Base-by-base conservation (phyloP, 768 basidiomycete species). In the Leccinum obscurum region DNA sequence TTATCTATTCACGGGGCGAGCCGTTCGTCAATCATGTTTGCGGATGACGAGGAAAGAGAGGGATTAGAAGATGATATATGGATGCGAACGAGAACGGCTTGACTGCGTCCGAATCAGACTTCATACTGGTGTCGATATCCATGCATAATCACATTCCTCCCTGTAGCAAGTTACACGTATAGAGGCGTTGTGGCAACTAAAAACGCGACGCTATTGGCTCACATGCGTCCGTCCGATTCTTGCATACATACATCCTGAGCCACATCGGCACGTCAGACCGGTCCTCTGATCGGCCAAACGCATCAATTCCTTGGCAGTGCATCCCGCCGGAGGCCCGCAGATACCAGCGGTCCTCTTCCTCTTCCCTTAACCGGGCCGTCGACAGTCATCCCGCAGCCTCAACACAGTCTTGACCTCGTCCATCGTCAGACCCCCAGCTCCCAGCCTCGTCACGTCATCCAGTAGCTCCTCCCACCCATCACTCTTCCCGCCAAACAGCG, bases 331-430 rank as follows among this genome's bases (percentile, higher is more conserved):
- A 17, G 9, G 35, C 60, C 34, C 22, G 24, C 49, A 44, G n/a
- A 44, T 44, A 56, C 59, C 37, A 22, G 14, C 35, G 51, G 8
- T 26, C 24, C 35, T 9, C 6, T n/a, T n/a, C 9, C 41, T 44
- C 41, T 20, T 24, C 14, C 32, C 11, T 44, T 22, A 26, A 30
- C 60, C 2, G 41, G 41, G 75, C 15, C 54, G 62, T 30, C 62
- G 66, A 60, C 74, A 80, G 60, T 81, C 80, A 20, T 72, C 72
- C 62, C 82, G 69, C 37, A 79, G 64, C 56, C 81, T 80, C 54
- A 91, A 74, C 37, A 89, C 77, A 51, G 78, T 77, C 44, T 77
- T 76, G 10, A 86, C 86, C 64, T 92, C 88, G 46, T 85, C 84
- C 68, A 84, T 78, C 22, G 72, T 77, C 59, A 93, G 68, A 55